A percentile compares a stretch with the other conserved stretches of the same genome.
Evolutionary conservation across 192 early-diverging fungal species (phyloP).

Genomic region (Umbelopsis sp.): DNA sequence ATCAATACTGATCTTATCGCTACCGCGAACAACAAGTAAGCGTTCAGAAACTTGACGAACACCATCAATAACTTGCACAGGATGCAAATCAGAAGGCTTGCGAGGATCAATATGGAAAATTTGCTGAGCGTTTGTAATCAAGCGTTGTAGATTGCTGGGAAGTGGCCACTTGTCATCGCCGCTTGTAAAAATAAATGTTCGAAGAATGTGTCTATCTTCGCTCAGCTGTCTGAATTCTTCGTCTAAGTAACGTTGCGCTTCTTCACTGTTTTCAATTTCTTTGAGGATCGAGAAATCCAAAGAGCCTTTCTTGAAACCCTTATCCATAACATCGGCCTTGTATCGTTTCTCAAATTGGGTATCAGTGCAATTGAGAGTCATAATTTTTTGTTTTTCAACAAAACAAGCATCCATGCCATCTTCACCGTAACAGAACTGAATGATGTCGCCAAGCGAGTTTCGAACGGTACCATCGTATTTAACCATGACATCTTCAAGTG

Average conservation of each 20-base stretch:
- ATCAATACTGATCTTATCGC: conserved; percentile 83
- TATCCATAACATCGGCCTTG: conserved; percentile 78
- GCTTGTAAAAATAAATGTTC: conserved; percentile 78
- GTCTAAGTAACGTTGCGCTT: conserved; percentile 73
- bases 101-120: conserved; percentile 83
- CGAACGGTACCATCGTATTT: conserved; percentile 97
- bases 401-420: conserved; percentile 96
- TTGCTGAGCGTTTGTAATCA: conserved; percentile 90
- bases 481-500: conserved; percentile 96
- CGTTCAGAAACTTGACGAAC: conserved; percentile 72
- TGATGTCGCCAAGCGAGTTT: conserved; percentile 89
- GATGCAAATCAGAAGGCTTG: conserved; percentile 86
- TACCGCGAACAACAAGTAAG: conserved; percentile 81
- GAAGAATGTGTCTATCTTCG: conserved; percentile 75
- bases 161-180: conserved; percentile 81
- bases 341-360: conserved; percentile 77
- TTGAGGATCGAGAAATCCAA: conserved; percentile 74
- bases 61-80: conserved; percentile 74
- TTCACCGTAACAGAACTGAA: conserved; percentile 98
- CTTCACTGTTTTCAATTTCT: conserved; percentile 75
- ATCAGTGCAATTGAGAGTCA: conserved; percentile 69
- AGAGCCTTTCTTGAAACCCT: conserved; percentile 68
- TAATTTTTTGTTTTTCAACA: conserved; percentile 83
- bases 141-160: conserved; percentile 86
- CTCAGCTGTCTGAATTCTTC: conserved; percentile 78